These are phyloP conservation scores for Exophiala phaeomuriformis DNA, from an alignment of 2,329 filamentous ascomycete species.

Conservation along the genomic window DNA sequence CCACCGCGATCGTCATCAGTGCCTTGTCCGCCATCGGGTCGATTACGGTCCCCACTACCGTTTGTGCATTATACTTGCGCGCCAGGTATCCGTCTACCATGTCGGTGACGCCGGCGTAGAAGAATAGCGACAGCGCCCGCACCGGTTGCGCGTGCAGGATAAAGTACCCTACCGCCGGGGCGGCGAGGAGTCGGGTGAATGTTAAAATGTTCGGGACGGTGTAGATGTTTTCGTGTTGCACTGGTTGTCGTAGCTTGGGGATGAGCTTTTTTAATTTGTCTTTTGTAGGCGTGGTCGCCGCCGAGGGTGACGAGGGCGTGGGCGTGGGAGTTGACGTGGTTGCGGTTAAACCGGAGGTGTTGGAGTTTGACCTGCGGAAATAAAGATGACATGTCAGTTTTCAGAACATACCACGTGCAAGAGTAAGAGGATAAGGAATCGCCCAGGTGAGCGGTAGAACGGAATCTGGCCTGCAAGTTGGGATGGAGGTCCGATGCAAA, in stretches of 20 bases:
- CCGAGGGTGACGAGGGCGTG: neutral
- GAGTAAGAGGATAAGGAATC: no score
- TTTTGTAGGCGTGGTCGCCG: neutral
- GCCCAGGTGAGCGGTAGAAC: no score
- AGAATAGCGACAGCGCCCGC: slow-evolving; percentile 76
- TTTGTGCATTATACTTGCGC: slow-evolving; percentile 76
- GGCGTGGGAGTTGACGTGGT: neutral
- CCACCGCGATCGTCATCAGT: slow-evolving; percentile 87
- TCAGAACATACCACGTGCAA: no score
- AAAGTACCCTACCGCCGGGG: slow-evolving; percentile 80
- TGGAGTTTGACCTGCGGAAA: no score
- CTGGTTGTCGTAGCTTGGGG: slow-evolving; percentile 30
- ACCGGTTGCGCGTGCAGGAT: slow-evolving; percentile 75
- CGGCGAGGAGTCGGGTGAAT: slow-evolving; percentile 71
- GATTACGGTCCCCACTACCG: slow-evolving; percentile 88
- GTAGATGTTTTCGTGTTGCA: slow-evolving; percentile 79
- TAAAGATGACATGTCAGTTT: no score
- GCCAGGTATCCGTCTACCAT: slow-evolving; percentile 92
- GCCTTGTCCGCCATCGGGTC: slow-evolving; percentile 96
- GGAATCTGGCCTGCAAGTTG: no score
- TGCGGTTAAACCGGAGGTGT: no score
- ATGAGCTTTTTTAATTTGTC: slow-evolving; percentile 14
- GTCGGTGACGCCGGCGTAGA: slow-evolving; percentile 86
- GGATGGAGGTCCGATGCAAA: no score
- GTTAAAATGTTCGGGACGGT: slow-evolving; percentile 93